Conservation (phyloP, 139 green algal genomes). For the Closterium sp. region DNA sequence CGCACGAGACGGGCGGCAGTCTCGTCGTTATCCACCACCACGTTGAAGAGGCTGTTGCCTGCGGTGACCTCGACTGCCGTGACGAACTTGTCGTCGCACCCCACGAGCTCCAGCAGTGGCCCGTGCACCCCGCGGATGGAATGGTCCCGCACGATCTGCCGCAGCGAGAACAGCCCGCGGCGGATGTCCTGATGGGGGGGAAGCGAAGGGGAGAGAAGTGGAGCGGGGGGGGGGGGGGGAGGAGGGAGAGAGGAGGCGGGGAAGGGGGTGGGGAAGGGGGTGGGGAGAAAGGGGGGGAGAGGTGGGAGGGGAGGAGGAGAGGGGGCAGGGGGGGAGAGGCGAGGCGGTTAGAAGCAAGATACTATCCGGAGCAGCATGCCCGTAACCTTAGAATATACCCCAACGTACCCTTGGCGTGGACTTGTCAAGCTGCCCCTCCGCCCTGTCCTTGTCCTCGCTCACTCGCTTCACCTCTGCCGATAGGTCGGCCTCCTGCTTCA, state of each 20-base stretch:
- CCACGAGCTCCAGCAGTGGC: conserved; percentile 86
- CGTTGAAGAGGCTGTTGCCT: conserved; percentile 66
- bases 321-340: too few species aligned
- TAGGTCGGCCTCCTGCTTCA: conserved; percentile 54
- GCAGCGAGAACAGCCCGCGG: conserved; percentile 62
- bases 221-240: too few species aligned
- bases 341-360: too few species aligned
- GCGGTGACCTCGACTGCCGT: conserved; percentile 84
- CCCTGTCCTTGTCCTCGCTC: conserved; percentile 14
- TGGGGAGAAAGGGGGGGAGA: conserved; percentile 13
- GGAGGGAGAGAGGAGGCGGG: too few species aligned
- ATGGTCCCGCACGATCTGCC: conserved; percentile 63
- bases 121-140: conserved; percentile 82
- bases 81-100: conserved; percentile 67
- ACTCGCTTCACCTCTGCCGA: conserved; percentile 57
- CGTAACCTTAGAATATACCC: neutral
- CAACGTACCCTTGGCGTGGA: neutral
- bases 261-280: neutral
- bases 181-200: conserved; percentile 62
- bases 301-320: neutral
- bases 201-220: neutral
- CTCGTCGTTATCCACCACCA: conserved; percentile 82
- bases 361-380: neutral
- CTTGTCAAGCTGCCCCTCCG: conserved; percentile 41
- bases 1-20: conserved; percentile 70